phyloP scores from a whole-genome alignment of 257 asterid genomes.

The Osmanthus fragrans region DNA sequence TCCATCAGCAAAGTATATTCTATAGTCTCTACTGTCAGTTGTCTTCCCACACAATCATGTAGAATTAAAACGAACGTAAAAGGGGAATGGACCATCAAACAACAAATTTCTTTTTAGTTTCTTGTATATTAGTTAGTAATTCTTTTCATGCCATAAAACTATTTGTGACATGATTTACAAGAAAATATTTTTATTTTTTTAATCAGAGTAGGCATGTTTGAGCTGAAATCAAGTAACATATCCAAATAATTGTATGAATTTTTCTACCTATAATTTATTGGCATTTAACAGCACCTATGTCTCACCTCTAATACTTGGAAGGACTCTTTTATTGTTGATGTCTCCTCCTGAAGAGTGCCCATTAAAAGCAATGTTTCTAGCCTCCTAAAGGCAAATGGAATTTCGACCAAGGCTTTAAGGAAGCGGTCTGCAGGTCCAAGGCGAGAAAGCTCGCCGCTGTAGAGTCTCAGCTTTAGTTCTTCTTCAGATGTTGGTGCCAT shows the following conservation, averaged over 20 bases:
- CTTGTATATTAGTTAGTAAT: neutral
- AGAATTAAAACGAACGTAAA: neutral
- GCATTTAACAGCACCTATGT: slow-evolving; percentile 6
- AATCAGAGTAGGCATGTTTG: neutral
- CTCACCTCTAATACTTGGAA: slow-evolving; percentile 59
- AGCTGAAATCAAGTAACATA: neutral
- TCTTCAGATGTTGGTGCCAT: slow-evolving; percentile 80
- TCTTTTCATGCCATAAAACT: neutral
- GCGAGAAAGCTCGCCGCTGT: slow-evolving; percentile 43
- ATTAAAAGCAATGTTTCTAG: slow-evolving; percentile 60
- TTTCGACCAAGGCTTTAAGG: slow-evolving; percentile 62
- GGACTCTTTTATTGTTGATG: slow-evolving; percentile 43
- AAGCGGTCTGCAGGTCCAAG: slow-evolving; percentile 74
- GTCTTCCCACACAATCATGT: neutral
- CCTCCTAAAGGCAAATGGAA: slow-evolving; percentile 70
- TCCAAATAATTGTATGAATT: neutral
- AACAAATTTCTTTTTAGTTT: neutral
- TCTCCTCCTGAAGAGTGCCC: slow-evolving; percentile 63
- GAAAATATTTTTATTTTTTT: neutral
- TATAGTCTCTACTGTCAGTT: neutral
- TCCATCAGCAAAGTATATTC: neutral
- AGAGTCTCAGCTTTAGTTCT: slow-evolving; percentile 66
- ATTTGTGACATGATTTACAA: neutral
- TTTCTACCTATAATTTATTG: neutral
- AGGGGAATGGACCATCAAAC: neutral